Conservation (phyloP, 768 basidiomycete species). For the Hemileccinum impolitum region DNA sequence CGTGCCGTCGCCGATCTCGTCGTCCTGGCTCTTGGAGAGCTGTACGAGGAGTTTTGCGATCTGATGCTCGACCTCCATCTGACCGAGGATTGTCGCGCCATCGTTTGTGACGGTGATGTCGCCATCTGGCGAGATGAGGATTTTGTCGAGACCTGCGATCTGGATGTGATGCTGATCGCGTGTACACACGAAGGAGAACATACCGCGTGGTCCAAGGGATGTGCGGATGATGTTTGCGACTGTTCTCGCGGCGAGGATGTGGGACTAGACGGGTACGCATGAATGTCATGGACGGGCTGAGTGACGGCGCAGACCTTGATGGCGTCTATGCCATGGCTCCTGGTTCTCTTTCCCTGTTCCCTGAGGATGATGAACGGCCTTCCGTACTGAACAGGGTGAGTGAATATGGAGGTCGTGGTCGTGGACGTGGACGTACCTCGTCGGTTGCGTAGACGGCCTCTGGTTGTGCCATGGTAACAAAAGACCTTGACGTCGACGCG, state of each 20-base stretch:
- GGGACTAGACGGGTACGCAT: slow-evolving; percentile 50
- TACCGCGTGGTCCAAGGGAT: slow-evolving; percentile 92
- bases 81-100: slow-evolving; percentile 95
- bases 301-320: slow-evolving; percentile 66
- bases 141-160: slow-evolving; percentile 84
- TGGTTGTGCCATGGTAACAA: slow-evolving; percentile 33
- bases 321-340: slow-evolving; percentile 89
- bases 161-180: slow-evolving; percentile 12
- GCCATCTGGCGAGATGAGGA: slow-evolving; percentile 92
- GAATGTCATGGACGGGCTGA: slow-evolving; percentile 1
- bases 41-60: slow-evolving; percentile 98
- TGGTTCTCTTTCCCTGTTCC: slow-evolving; percentile 89
- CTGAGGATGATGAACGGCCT: slow-evolving; percentile 97
- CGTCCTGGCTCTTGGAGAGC: slow-evolving; percentile 96
- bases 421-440: slow-evolving; percentile 50
- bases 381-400: slow-evolving; percentile 61
- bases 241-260: slow-evolving; percentile 92
- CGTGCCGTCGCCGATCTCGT: slow-evolving; percentile 99
- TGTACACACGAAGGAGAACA: slow-evolving; percentile 12
- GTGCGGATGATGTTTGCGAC: slow-evolving; percentile 95
- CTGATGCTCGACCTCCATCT: slow-evolving; percentile 99
- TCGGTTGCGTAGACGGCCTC: slow-evolving; percentile 85
- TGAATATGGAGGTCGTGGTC: not conserved
- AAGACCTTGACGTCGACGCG: too few relatives aligned
- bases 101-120: slow-evolving; percentile 99